A percentile compares a stretch with the other conserved stretches of the same genome.
These are phyloP conservation scores for Terfezia claveryi DNA, from an alignment of 495 filamentous ascomycete genomes.

Conservation along the genomic window DNA sequence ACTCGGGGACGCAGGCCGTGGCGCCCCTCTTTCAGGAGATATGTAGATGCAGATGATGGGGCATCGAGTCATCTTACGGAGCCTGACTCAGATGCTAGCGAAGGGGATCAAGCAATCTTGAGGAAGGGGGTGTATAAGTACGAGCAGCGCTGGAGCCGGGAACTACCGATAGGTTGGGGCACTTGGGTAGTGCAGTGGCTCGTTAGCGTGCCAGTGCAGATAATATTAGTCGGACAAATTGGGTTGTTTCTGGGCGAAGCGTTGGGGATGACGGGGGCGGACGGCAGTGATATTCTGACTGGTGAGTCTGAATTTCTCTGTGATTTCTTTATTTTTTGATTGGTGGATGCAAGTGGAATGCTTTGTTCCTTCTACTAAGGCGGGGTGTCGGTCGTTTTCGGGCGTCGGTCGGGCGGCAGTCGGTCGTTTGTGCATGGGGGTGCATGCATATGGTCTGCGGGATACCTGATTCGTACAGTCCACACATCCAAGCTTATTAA, in stretches of 20 bases:
- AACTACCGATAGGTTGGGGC: slow-evolving; percentile 44
- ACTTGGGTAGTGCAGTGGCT: slow-evolving; percentile 76
- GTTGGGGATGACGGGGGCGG: slow-evolving; percentile 56
- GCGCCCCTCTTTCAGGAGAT: background rate
- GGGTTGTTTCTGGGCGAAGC: slow-evolving; percentile 50
- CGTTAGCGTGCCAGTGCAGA: slow-evolving; percentile 48
- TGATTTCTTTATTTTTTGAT: background rate
- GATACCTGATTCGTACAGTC: too few relatives aligned
- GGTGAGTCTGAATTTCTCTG: background rate
- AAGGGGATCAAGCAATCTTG: background rate
- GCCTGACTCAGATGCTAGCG: background rate
- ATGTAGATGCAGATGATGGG: background rate
- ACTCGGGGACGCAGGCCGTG: background rate
- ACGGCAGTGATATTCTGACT: slow-evolving; percentile 40
- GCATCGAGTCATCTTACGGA: slow-evolving; percentile 3
- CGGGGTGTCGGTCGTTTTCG: too few relatives aligned
- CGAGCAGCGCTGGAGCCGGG: slow-evolving; percentile 69
- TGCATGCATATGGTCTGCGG: too few relatives aligned
- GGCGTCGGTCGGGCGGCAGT: too few relatives aligned
- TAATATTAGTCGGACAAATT: slow-evolving; percentile 53
- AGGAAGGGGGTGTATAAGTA: slow-evolving; percentile 35
- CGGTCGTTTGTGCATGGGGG: too few relatives aligned
- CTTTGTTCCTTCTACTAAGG: background rate
- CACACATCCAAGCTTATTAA: too few relatives aligned
- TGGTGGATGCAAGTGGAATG: background rate